Evolutionary conservation across 495 filamentous ascomycete species (phyloP), one percentile per base, ranked within the genome.

Genomic region (Cladorrhinum samala): DNA sequence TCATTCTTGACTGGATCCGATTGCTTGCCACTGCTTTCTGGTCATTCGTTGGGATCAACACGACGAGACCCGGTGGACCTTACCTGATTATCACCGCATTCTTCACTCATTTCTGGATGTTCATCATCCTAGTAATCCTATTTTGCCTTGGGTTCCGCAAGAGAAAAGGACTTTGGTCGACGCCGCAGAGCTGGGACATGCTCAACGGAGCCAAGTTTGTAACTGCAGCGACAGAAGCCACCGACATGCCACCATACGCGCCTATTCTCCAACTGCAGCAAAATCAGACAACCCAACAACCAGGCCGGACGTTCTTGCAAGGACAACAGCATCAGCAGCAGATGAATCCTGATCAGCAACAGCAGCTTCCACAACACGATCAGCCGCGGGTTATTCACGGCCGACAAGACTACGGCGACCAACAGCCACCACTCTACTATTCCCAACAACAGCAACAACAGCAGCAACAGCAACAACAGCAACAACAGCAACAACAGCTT

Each of bases 71-170:
- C 14, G 1, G 1, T 1, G 3, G 25, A 44, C 30, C 21, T 30
- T 21, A n/a, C 7, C 33, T 9, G 11, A 46, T 60, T 39, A 39
- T 56, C 48, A n/a, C 23, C 0, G 51, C 61, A 17, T 13, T 64
- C 25, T 50, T 64, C 50, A 27, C 46, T 46, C 25, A 16, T 47
- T 27, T 53, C 21, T 20, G 27, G 23, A 55, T 58, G 50, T 61
- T 57, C 25, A 37, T 64, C 45, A 7, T 53, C 8, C 49, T 64
- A 4, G 49, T 56, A 16, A 41, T 61, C 21, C 53, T 61, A 27
- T 61, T 55, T 46, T 18, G 30, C 11, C 24, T 59, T 9, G 45
- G 20, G 45, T 38, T 55, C 20, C 55, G 56, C 38, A 54, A 53
- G 44, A 19, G 8, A 43, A 33, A n/a, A 6, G 59, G 59, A 9